Percentiles rank a stretch among this genome's conserved stretches.
Evolutionary conservation across 768 basidiomycete genomes (phyloP).

Genomic region (Lepiota venenata): DNA sequence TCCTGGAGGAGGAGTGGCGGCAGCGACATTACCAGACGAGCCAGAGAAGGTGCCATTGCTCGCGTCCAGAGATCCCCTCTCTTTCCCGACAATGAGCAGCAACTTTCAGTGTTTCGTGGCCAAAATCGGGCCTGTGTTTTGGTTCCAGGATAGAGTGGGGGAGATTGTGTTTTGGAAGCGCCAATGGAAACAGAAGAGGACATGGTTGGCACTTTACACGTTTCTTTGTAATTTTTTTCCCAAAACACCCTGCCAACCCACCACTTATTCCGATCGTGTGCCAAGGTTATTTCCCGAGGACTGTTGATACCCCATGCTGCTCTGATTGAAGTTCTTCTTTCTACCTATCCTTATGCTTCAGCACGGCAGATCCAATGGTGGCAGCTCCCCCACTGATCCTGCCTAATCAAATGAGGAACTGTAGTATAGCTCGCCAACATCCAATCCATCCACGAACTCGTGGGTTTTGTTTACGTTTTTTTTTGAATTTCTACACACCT

Average conservation of each 20-base stretch:
- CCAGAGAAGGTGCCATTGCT: conserved; percentile 35
- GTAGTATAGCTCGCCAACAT: conserved; percentile 85
- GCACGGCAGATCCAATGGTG: conserved; percentile 7
- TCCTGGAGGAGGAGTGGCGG: conserved; percentile 1
- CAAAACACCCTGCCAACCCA: neutral
- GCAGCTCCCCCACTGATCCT: conserved; percentile 23
- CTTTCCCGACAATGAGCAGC: conserved; percentile 69
- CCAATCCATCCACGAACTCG: conserved; percentile 88
- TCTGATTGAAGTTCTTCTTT: conserved; percentile 63
- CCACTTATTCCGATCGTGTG: neutral
- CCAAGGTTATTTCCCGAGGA: conserved; percentile 73
- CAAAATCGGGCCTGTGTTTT: conserved; percentile 76
- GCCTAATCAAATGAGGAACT: conserved; percentile 47
- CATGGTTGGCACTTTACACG: conserved; percentile 74
- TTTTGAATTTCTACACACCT: neutral
- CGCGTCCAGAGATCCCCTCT: conserved; percentile 65
- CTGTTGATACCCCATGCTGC: conserved; percentile 65
- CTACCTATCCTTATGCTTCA: conserved; percentile 51
- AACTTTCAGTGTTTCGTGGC: conserved; percentile 83
- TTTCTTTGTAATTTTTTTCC: conserved; percentile 58
- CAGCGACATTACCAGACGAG: conserved; percentile 17
- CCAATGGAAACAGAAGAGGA: conserved; percentile 65
- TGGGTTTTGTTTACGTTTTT: conserved; percentile 75
- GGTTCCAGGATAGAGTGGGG: conserved; percentile 86
- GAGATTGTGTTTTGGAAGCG: conserved; percentile 83